Conservation (phyloP, 768 basidiomycete genomes). For the Postia placenta region DNA sequence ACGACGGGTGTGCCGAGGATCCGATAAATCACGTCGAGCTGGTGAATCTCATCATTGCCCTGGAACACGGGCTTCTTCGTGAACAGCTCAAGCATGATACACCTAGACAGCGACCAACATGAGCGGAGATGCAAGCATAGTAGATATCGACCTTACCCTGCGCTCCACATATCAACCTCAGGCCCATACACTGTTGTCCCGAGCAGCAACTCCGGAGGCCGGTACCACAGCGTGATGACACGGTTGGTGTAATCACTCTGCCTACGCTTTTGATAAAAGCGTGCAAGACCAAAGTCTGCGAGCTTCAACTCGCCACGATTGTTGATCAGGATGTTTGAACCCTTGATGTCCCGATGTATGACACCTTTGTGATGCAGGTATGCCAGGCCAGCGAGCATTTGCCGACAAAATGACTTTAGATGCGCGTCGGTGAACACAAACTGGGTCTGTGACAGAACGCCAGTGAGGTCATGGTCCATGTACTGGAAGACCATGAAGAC, state of each 20-base stretch:
- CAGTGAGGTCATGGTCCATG: conserved; percentile 97
- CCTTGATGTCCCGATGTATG: conserved; percentile 98
- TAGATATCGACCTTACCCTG: conserved; percentile 57
- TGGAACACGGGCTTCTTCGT: conserved; percentile 97
- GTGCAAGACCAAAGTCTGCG: conserved; percentile 94
- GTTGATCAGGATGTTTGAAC: conserved; percentile 94
- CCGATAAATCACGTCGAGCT: conserved; percentile 89
- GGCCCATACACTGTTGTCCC: conserved; percentile 96
- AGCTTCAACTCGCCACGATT: conserved; percentile 91
- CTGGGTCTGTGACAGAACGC: conserved; percentile 86
- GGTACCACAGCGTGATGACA: conserved; percentile 98
- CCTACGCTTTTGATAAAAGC: conserved; percentile 90
- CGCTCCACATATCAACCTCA: conserved; percentile 99
- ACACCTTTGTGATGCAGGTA: conserved; percentile 96
- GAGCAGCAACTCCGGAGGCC: conserved; percentile 90
- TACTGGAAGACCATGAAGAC: conserved; percentile 99
- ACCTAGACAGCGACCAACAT: conserved; percentile 41
- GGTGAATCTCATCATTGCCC: conserved; percentile 95
- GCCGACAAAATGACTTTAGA: conserved; percentile 90
- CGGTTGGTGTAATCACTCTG: conserved; percentile 97
- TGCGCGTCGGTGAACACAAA: conserved; percentile 82
- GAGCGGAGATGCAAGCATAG: conserved; percentile 2
- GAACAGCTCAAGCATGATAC: conserved; percentile 98
- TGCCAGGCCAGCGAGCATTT: conserved; percentile 92
- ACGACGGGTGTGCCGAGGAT: conserved; percentile 85